These are phyloP conservation scores for Saposhnikovia divaricata DNA, from an alignment of 129 eudicot genomes.

Conservation along the genomic window DNA sequence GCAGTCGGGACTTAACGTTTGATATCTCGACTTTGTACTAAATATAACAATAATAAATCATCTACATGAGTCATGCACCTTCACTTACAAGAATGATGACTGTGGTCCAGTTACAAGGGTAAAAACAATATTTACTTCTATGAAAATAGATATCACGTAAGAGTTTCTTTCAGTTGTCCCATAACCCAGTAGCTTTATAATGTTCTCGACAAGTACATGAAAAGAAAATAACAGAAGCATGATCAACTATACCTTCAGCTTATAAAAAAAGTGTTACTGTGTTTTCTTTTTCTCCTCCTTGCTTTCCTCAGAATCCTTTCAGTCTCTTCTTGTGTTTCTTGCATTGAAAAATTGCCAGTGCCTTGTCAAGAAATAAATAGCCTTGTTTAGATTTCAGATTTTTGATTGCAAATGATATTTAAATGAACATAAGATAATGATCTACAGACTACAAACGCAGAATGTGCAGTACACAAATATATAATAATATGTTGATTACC, in stretches of 20 bases:
- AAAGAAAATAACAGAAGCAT: conserved; percentile 11
- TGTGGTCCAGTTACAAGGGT: neutral
- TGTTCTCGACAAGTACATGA: neutral
- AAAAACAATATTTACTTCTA: neutral
- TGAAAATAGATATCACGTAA: neutral
- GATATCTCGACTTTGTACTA: neutral
- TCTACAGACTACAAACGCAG: neutral
- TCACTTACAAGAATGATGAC: neutral
- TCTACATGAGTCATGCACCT: neutral
- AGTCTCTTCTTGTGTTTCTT: conserved; percentile 53
- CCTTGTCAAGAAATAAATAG: conserved; percentile 11
- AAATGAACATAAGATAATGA: neutral
- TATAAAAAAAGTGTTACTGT: conserved; percentile 43
- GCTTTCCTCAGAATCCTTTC: conserved; percentile 74
- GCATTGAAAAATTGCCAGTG: conserved; percentile 33
- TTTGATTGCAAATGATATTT: neutral
- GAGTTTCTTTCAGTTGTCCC: neutral
- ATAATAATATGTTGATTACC: conserved; percentile 22
- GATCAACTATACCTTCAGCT: conserved; percentile 40
- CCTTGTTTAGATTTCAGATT: neutral
- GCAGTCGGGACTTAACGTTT: neutral
- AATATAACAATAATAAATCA: neutral
- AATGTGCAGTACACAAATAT: neutral
- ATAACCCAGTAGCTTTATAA: neutral
- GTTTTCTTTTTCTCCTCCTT: conserved; percentile 82